These are phyloP conservation scores for Amanita subjunquillea DNA, from an alignment of 768 basidiomycete species.

Conservation along the genomic window DNA sequence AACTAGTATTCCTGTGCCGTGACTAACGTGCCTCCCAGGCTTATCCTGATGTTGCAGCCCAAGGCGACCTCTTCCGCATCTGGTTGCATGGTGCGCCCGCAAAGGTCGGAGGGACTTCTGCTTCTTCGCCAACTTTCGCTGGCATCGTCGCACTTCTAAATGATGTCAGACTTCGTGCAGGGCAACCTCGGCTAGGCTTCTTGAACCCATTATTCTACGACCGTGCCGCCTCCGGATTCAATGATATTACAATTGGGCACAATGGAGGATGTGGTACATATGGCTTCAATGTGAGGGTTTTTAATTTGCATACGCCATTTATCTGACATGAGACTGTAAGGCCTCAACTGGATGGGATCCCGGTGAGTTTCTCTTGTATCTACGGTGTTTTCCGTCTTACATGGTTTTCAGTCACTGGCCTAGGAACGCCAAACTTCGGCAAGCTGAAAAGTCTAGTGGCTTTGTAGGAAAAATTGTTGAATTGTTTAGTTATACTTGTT, in stretches of 20 bases:
- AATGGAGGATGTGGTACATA: conserved; percentile 51
- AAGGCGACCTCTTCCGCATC: conserved; percentile 38
- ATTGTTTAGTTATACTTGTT: too few relatives aligned
- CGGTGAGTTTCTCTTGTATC: conserved; percentile 21
- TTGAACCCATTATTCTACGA: conserved; percentile 44
- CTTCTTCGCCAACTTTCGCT: conserved; percentile 53
- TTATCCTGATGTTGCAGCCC: conserved; percentile 60
- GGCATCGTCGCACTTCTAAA: conserved; percentile 57
- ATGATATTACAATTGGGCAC: conserved; percentile 49
- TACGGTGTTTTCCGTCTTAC: not conserved
- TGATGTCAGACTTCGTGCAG: conserved; percentile 40
- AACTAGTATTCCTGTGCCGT: not conserved
- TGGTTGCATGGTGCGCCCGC: conserved; percentile 26
- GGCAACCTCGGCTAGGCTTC: conserved; percentile 44
- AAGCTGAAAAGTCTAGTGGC: conserved; percentile 26
- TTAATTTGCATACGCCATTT: not conserved
- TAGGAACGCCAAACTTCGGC: conserved; percentile 44
- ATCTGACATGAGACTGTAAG: conserved; percentile 13
- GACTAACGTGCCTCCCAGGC: conserved; percentile 22
- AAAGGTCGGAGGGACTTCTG: conserved; percentile 55
- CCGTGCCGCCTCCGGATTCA: conserved; percentile 22
- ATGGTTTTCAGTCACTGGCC: conserved; percentile 34
- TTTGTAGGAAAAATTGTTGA: too few relatives aligned
- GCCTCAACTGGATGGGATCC: conserved; percentile 51
- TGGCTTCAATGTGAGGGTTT: conserved; percentile 47